These are phyloP conservation scores for Microbotryum saponariae DNA, from an alignment of 1,284 basidiomycete species.

Conservation along the genomic window DNA sequence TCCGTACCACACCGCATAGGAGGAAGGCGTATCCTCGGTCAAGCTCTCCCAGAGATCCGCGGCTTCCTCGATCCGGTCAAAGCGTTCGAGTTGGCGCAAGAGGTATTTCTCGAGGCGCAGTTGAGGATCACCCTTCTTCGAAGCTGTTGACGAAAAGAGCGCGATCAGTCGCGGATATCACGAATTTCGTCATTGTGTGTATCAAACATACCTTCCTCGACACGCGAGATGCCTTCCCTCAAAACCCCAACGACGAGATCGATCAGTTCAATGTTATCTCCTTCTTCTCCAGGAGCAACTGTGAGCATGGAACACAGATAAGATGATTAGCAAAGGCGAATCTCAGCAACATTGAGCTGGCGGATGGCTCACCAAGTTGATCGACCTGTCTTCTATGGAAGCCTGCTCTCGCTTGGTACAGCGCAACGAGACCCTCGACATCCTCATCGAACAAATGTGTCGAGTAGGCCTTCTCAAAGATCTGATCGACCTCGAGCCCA, in stretches of 20 bases:
- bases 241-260: slow-evolving; percentile 27
- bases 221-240: slow-evolving; percentile 30
- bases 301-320: neutral
- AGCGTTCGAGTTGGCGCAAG: slow-evolving; percentile 45
- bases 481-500: slow-evolving; percentile 16
- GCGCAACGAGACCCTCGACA: slow-evolving; percentile 57
- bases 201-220: too few species aligned
- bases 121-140: slow-evolving; percentile 50
- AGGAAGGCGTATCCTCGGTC: slow-evolving; percentile 21
- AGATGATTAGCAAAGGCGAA: neutral
- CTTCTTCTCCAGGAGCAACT: slow-evolving; percentile 14
- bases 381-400: slow-evolving; percentile 37
- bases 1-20: slow-evolving; percentile 34
- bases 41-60: slow-evolving; percentile 34
- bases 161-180: neutral
- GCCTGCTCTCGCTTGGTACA: slow-evolving; percentile 59
- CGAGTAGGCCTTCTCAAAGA: slow-evolving; percentile 33
- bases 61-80: slow-evolving; percentile 34
- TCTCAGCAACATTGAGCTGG: neutral
- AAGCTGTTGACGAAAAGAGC: neutral
- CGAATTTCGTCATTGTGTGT: neutral
- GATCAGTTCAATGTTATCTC: slow-evolving; percentile 13
- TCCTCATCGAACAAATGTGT: slow-evolving; percentile 38
- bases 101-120: slow-evolving; percentile 74
- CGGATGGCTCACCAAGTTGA: slow-evolving; percentile 2